Evolutionary conservation across 2,329 filamentous ascomycete genomes (phyloP), one percentile per base, ranked within the genome.

Genomic region (Aspergillus alliaceus): DNA sequence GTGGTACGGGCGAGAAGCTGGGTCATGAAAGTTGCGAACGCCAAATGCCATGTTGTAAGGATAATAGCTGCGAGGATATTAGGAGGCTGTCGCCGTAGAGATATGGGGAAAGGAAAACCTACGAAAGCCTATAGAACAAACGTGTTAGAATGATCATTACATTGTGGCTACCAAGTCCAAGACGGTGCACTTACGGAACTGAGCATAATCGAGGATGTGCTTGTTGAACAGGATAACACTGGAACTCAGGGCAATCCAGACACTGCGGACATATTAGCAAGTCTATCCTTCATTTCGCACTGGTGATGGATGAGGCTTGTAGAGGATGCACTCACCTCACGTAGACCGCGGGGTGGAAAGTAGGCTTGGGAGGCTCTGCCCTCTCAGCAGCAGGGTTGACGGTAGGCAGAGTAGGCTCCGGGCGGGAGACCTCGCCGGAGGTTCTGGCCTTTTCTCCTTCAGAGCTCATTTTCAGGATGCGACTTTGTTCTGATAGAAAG

Each of bases 211-310:
- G 61, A 98, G 84, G 70, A 99, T 91, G 86, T 91, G 96, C 86
- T 99, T 99, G 87, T 99, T 98, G 88, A 97, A 98, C 61, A 99
- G 83, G 75, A 99, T 99, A 72, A 98, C 92, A 69, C 89, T 91
- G 42, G 92, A 96, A 71, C 91, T 96, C 75, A 97, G 83, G 58
- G 87, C 81, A 72, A 99, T 98, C 95, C 95, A 99, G 66, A 87
- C 82, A 69, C 93, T 96, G 75, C 25, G 9, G 22, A 25, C 12
- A 39, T 27, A 42, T 71, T 54, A 70, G 64, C 56, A 52, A 32
- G 32, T 18, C 24, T 9, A 20, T 35, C 29, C 7, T 6, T 40
- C 34, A 24, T 44, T n/a, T 32, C 22, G 3, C 18, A 18, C 14
- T 15, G 15, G n/a, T 4, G 27, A 24, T 20, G 0, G 2, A 37